Evolutionary conservation across 768 basidiomycete genomes (phyloP).

Genomic region (Lentinula guzmanii): DNA sequence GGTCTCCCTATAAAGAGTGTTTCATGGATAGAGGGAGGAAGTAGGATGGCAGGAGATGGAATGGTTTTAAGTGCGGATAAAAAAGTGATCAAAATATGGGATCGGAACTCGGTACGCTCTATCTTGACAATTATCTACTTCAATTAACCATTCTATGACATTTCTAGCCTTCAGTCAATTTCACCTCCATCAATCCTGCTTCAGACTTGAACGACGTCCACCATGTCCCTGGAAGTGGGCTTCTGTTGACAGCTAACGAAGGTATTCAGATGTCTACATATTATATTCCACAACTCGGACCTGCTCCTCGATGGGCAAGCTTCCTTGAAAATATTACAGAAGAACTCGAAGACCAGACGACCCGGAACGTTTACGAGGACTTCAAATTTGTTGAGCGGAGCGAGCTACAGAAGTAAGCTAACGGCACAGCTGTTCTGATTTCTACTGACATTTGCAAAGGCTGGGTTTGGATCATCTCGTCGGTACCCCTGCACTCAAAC

Average conservation of each 20-base stretch:
- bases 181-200: conserved; percentile 88
- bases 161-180: conserved; percentile 73
- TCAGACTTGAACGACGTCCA: conserved; percentile 87
- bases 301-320: conserved; percentile 93
- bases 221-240: conserved; percentile 82
- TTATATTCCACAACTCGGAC: conserved; percentile 94
- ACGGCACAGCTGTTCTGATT: conserved; percentile 1
- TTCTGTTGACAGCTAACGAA: conserved; percentile 91
- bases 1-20: conserved; percentile 84
- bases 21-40: conserved; percentile 85
- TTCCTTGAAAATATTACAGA: conserved; percentile 99
- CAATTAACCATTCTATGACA: background rate
- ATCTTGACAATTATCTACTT: background rate
- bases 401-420: conserved; percentile 76
- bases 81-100: conserved; percentile 98
- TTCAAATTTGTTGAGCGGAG: conserved; percentile 92
- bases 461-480: conserved; percentile 93
- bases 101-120: conserved; percentile 65
- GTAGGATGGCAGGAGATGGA: conserved; percentile 78
- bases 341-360: conserved; percentile 90
- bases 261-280: conserved; percentile 94
- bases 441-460: conserved; percentile 30
- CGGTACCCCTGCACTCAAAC: conserved; percentile 92
- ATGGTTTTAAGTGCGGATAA: conserved; percentile 90
- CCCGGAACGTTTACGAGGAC: conserved; percentile 83